phyloP scores from a whole-genome alignment of 2,329 filamentous ascomycete genomes.

The Neofusicoccum cordaticola region DNA sequence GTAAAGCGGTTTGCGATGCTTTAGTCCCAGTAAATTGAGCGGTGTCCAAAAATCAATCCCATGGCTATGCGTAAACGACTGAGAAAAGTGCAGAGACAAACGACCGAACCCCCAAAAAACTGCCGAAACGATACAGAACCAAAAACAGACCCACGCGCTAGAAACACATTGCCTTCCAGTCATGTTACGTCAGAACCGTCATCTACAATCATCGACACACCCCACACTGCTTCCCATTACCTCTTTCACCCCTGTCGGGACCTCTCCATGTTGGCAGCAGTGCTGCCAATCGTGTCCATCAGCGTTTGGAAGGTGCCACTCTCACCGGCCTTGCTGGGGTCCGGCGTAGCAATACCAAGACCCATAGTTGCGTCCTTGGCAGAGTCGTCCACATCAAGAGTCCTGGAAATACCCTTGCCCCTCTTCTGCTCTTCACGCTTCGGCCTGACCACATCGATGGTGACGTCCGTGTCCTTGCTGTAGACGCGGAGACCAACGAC shows the following conservation, averaged over 20 bases:
- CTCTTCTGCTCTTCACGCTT: constrained; percentile 27
- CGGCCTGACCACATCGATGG: constrained; percentile 44
- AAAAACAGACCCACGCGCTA: neutral
- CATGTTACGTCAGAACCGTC: neutral
- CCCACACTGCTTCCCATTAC: neutral
- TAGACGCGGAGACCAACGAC: constrained; percentile 60
- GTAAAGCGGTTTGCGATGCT: neutral
- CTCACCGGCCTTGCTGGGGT: neutral
- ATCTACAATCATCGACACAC: neutral
- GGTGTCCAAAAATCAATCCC: neutral
- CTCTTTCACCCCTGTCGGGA: neutral
- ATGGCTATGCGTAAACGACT: constrained; percentile 2
- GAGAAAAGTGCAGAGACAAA: neutral
- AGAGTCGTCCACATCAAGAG: constrained; percentile 40
- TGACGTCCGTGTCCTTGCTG: constrained; percentile 50
- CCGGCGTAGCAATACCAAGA: neutral
- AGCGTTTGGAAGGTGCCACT: neutral
- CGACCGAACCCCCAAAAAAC: neutral
- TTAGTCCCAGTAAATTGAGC: neutral
- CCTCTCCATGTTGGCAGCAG: neutral
- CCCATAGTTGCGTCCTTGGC: constrained; percentile 37
- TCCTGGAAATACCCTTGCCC: constrained; percentile 21
- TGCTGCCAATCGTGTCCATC: neutral
- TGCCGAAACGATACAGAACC: neutral
- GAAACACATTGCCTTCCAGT: neutral